Percentiles rank a stretch among this genome's conserved stretches.
These are phyloP conservation scores for Rhizophora mangle DNA, from an alignment of 345 rosid genomes.

Conservation along the genomic window DNA sequence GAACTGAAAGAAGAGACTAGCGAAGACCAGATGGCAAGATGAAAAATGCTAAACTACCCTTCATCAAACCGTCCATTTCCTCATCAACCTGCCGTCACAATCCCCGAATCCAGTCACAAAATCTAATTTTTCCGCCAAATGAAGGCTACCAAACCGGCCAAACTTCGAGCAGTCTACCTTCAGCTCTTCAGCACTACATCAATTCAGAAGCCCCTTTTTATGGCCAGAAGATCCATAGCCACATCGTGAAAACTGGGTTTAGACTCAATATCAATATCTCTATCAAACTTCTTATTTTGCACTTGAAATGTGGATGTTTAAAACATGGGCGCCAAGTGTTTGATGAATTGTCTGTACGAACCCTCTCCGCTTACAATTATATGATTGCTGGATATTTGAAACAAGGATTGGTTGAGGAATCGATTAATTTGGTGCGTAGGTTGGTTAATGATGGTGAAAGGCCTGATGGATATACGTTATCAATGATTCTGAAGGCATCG, in stretches of 20 bases:
- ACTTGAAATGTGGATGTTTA: slow-evolving; percentile 53
- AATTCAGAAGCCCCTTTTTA: slow-evolving; percentile 50
- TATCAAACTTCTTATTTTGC: slow-evolving; percentile 63
- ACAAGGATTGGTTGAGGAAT: slow-evolving; percentile 39
- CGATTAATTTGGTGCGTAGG: slow-evolving; percentile 39
- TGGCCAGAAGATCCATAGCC: slow-evolving; percentile 68
- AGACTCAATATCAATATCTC: slow-evolving; percentile 47
- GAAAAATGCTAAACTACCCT: no score
- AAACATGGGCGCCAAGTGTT: slow-evolving; percentile 63
- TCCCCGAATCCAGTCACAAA: no score
- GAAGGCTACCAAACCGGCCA: no score
- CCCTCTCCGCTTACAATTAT: slow-evolving; percentile 77
- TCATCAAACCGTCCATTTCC: no score
- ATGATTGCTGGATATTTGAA: slow-evolving; percentile 21
- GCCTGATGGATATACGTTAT: slow-evolving; percentile 72
- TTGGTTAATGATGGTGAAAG: slow-evolving; percentile 53
- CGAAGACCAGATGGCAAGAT: no score
- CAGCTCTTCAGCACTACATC: slow-evolving; percentile 61
- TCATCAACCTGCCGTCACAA: no score
- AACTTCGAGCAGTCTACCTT: slow-evolving; percentile 24
- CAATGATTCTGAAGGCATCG: slow-evolving; percentile 85
- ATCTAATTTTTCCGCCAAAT: no score
- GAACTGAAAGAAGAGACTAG: no score
- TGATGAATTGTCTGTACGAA: slow-evolving; percentile 61
- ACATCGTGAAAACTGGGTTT: slow-evolving; percentile 62